A percentile compares a stretch with the other conserved stretches of the same genome.
Conservation (phyloP, 441 rosid species). For the Cnidoscolus chayamansa region DNA sequence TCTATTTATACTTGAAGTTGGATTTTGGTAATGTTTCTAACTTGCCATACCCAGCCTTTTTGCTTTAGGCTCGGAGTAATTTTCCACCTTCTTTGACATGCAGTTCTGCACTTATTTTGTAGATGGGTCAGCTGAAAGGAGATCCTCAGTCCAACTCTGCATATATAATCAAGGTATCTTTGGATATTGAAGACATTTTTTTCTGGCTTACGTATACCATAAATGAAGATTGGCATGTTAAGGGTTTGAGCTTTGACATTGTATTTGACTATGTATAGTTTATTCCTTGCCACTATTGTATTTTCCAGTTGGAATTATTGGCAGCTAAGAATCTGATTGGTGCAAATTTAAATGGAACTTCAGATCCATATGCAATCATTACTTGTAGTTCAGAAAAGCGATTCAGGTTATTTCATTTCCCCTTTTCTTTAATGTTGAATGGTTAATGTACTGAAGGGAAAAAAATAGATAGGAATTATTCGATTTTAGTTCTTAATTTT, state of each 20-base stretch:
- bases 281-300: constrained; percentile 7
- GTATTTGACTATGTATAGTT: background rate
- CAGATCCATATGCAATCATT: constrained; percentile 97
- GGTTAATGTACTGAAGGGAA: background rate
- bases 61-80: constrained; percentile 43
- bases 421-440: background rate
- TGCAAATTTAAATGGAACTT: constrained; percentile 95
- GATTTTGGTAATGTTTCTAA: constrained; percentile 6
- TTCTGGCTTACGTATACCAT: constrained; percentile 6
- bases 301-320: constrained; percentile 76
- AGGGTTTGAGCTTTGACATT: background rate
- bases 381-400: constrained; percentile 92
- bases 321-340: constrained; percentile 98
- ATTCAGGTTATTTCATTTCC: constrained; percentile 62
- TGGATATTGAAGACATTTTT: constrained; percentile 11
- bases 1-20: background rate
- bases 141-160: constrained; percentile 64
- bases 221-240: background rate
- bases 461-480: background rate
- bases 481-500: background rate
- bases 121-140: constrained; percentile 70
- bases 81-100: constrained; percentile 73
- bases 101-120: constrained; percentile 83
- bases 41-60: constrained; percentile 6
- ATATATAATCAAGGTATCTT: constrained; percentile 71